phyloP scores from a whole-genome alignment of 1,284 basidiomycete species.

The Sanghuangporus weigelae region DNA sequence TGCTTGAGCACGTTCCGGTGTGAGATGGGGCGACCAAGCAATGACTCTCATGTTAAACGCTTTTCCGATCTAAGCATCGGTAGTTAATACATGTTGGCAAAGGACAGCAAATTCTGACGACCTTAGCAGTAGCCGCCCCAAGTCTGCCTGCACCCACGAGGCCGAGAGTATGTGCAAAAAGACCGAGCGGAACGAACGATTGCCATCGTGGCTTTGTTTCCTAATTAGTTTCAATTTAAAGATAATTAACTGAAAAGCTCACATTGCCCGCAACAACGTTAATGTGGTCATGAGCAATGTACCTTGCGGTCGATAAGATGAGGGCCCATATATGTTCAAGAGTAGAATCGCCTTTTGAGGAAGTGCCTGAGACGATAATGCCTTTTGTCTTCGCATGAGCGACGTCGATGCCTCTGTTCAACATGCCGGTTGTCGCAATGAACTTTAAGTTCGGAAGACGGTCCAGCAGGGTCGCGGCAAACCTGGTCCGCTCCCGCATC shows the following conservation, averaged over 20 bases:
- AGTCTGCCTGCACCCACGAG: slow-evolving; percentile 55
- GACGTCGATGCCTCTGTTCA: slow-evolving; percentile 48
- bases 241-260: slow-evolving; percentile 19
- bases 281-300: slow-evolving; percentile 46
- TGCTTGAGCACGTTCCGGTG: slow-evolving; percentile 44
- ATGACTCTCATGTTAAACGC: slow-evolving; percentile 55
- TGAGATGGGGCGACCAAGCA: slow-evolving; percentile 63
- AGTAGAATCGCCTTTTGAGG: slow-evolving; percentile 37
- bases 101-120: slow-evolving; percentile 22
- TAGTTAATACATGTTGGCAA: not conserved
- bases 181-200: slow-evolving; percentile 43
- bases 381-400: slow-evolving; percentile 43
- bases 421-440: slow-evolving; percentile 52
- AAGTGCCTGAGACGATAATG: slow-evolving; percentile 54
- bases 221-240: slow-evolving; percentile 27
- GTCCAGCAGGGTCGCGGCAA: slow-evolving; percentile 43
- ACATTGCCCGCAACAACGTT: slow-evolving; percentile 24
- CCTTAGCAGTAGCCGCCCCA: slow-evolving; percentile 43
- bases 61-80: slow-evolving; percentile 42
- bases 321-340: slow-evolving; percentile 65
- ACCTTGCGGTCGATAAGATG: slow-evolving; percentile 49
- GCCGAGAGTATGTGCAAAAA: slow-evolving; percentile 52
- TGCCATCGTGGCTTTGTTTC: slow-evolving; percentile 50
- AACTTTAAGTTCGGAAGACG: slow-evolving; percentile 52
- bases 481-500: slow-evolving; percentile 64